Evolutionary conservation across 108 stramenopile genomes (phyloP), one percentile per base, ranked within the genome.

Genomic region (Cylindrotheca fusiformis): DNA sequence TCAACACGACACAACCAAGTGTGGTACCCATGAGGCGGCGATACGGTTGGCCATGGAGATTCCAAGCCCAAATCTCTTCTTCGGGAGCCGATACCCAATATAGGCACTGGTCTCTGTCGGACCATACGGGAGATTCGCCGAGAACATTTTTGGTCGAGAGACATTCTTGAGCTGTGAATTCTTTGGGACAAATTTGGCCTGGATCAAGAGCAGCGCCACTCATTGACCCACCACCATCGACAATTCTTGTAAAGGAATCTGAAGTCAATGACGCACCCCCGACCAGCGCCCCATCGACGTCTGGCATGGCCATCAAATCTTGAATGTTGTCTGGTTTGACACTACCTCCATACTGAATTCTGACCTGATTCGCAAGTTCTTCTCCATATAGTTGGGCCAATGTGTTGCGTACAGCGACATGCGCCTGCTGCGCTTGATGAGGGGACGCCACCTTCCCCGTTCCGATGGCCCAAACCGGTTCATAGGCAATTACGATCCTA

Each of bases 381-480:
- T 63, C 54, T 23, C 77, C 83, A 59, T 73, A 85, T 56, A 87
- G 60, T 25, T 78, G 79, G 3, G 52, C 49, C 0, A 85, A 56
- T 22, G 77, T 68, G 0, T 19, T 12, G 2, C 83, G 69, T 31
- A 84, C 72, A 3, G 71, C 76, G 31, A 41, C 76, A 58, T 86
- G 85, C 4, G 85, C 83, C 17, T 20, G 48, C 47, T 85, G 79
- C 8, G 86, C 85, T 58, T 87, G 80, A 10, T 72, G 76, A 0
- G 93, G 92, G 2, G 92, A 85, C 3, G 92, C 90, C 20, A 86
- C 88, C 60, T 83, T 78, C 4, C 93, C 93, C 19, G 93, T 95
- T 60, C 95, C 95, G 66, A 97, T 97, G 31, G 96, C 96, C 96
- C 96, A 97, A 8, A 96, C 91, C 2, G 95, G 94, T 73, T 96